Evolutionary conservation across 441 rosid species (phyloP), one percentile per base, ranked within the genome.

Genomic region (Populus hybrid): DNA sequence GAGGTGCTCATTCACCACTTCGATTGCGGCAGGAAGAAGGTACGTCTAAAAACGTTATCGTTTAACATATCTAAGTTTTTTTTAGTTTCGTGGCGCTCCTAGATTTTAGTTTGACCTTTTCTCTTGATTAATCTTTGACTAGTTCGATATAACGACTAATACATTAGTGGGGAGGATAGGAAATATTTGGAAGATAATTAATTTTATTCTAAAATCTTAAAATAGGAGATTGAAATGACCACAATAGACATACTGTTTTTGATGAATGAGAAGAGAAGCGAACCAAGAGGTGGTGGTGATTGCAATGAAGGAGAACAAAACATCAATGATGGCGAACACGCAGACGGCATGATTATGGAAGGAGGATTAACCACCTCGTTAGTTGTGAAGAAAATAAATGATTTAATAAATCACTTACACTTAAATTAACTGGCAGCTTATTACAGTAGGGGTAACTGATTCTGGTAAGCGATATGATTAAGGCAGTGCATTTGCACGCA

Each of bases 11-110:
- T 85, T 81, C 81, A 85, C 50, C 89, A 90, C 83, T 81, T 92
- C 81, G 91, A 87, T 80, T 93, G 96, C 87, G 90, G 88, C 70
- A 79, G 95, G 81, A 81, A 75, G 61, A 91, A 92, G 99, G 98
- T 93, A 79, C 72, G 79, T 34, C 23, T 18, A 53, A 16, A 50
- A 16, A 53, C 61, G 61, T 16, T 53, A 1, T 53, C 61, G 61
- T 53, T 53, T 53, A 53, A 6, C 61, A 16, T 18, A 53, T n/a
- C 46, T 8, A 3, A 26, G 9, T 3, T 21, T 30, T 3, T 32
- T 18, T 19, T 4, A 7, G 64, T 59, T 70, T 9, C 3, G 21
- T 35, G 9, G 24, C 18, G 8, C 38, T 66, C 23, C 0, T 59
- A n/a, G 7, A 11, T 63, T 5, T 79, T 69, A 50, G 61, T 28